A percentile compares a stretch with the other conserved stretches of the same genome.
These are phyloP conservation scores for Rutstroemia sp. DNA, from an alignment of 2,329 filamentous ascomycete genomes.

Conservation along the genomic window DNA sequence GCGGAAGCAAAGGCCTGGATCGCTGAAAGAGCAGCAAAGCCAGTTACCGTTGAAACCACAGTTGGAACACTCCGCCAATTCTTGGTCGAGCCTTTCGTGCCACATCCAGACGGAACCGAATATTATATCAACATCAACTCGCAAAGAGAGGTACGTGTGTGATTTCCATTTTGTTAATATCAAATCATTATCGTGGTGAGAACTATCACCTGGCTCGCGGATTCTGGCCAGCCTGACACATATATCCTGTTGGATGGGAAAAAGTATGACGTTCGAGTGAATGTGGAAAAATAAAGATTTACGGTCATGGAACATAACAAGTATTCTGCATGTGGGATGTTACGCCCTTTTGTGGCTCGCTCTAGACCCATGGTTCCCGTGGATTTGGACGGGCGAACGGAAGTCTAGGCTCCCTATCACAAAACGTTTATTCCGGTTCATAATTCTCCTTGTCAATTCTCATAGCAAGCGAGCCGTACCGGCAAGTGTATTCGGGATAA, in stretches of 20 bases:
- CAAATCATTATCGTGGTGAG: not conserved
- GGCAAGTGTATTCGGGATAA: slow-evolving; percentile 15
- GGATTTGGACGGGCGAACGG: slow-evolving; percentile 25
- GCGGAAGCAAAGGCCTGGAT: slow-evolving; percentile 90
- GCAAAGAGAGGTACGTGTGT: slow-evolving; percentile 84
- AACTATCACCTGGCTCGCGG: not conserved
- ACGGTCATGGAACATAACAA: not conserved
- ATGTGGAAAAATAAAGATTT: slow-evolving; percentile 28
- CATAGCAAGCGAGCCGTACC: slow-evolving; percentile 16
- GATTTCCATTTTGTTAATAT: slow-evolving; percentile 8
- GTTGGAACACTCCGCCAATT: slow-evolving; percentile 87
- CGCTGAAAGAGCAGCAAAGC: slow-evolving; percentile 83
- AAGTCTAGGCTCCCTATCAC: slow-evolving; percentile 20
- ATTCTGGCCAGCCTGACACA: not conserved
- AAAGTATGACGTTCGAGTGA: slow-evolving; percentile 22
- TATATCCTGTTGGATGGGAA: not conserved
- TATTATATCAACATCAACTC: slow-evolving; percentile 99
- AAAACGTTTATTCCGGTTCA: slow-evolving; percentile 17
- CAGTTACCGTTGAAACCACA: slow-evolving; percentile 86
- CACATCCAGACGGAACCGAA: slow-evolving; percentile 89
- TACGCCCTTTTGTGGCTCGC: slow-evolving; percentile 18
- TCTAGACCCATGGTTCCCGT: slow-evolving; percentile 3
- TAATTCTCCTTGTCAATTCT: slow-evolving; percentile 6
- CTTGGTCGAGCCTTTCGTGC: slow-evolving; percentile 96
- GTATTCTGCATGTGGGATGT: slow-evolving; percentile 17